Base-by-base conservation (phyloP, 2,329 filamentous ascomycete genomes). In the Cordyceps tenuipes region DNA sequence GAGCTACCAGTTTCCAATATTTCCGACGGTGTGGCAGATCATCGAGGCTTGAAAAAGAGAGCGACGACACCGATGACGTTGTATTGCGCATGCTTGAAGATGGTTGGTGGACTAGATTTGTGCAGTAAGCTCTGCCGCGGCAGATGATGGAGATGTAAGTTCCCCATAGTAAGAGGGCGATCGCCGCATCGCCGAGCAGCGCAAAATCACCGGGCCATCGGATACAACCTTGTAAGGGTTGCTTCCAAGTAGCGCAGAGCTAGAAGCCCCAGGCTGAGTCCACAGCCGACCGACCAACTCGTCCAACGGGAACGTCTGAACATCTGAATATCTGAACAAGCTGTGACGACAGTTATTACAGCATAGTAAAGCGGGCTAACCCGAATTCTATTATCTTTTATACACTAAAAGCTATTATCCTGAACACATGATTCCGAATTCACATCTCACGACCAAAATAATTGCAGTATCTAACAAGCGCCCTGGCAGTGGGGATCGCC, bases 401-500 rank as follows among this genome's bases (percentile, higher is more conserved):
- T 43, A 43, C 13, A 53, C n/a, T 31, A n/a, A 17, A 8, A 29
- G 29, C 29, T 29, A 29, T 8, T 29, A 29, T 5, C 29, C 29
- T 5, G 29, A 8, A 8, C 29, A 29, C 29, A 29, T 29, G 29
- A 8, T 29, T 29, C 29, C 29, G 3, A 29, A 6, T 29, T 56
- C 8, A 15, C 15, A 13, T 19, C 19, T 6, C 34, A 13, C 19
- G 3, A 26, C 3, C 26, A 26, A 21, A 8, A 21, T 17, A 6
- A 36, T 1, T 12, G 12, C 5, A 43, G 9, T 17, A n/a, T 47
- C 8, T 46, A 61, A 36, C 61, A 62, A 17, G 58, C 57, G 15
- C 61, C 61, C 31, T 62, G 51, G 43, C 61, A 62, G 53, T 19
- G 34, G 1, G 51, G 52, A 36, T 26, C 8, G 3, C 58, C 29